Base-by-base conservation (phyloP, 225 moss, liverwort and hornwort genomes). In the Polytrichum commune region DNA sequence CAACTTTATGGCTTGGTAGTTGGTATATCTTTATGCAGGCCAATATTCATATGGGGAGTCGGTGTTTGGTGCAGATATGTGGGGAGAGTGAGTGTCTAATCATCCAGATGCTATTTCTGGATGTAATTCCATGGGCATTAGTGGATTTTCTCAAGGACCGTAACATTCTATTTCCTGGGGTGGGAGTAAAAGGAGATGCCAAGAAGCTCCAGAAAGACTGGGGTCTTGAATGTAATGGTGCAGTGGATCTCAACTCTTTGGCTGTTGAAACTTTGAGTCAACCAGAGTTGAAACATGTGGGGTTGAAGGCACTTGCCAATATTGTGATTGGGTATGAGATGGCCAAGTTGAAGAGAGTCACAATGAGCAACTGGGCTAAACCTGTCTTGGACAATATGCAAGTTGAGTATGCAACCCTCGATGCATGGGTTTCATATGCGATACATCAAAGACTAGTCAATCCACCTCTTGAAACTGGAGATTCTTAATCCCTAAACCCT, bases 281-380 rank as follows among this genome's bases (percentile, higher is more conserved):
- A 20, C 79, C 81, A 6, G 78, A 86, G 19, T 46, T 90, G 35
- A 87, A 83, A 72, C 63, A 63, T 60, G 78, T 71, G 24, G 90
- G 97, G 23, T 76, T 97, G 23, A 92, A 92, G 78, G 74, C 60
- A 26, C 82, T 97, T 55, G 92, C 92, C 8, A 90, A 76, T 76
- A 70, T 77, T 6, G 89, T 97, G 6, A 76, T 97, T 35, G 71
- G 84, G 58, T 89, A 82, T 62, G 84, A 91, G 29, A 83, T 97
- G 94, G 78, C 74, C 57, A 97, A 97, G 79, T 78, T 68, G 1
- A 94, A 83, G 78, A 70, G 72, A 35, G 80, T 92, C 2, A 94
- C 91, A 4, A 85, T 97, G 92, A 93, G 93, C 76, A 86, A 94
- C 73, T 97, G 94, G 94, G 81, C 92, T 1, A 80, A 80, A 63